phyloP scores from a whole-genome alignment of 2,329 filamentous ascomycete species.

The Penicillium nordicum region DNA sequence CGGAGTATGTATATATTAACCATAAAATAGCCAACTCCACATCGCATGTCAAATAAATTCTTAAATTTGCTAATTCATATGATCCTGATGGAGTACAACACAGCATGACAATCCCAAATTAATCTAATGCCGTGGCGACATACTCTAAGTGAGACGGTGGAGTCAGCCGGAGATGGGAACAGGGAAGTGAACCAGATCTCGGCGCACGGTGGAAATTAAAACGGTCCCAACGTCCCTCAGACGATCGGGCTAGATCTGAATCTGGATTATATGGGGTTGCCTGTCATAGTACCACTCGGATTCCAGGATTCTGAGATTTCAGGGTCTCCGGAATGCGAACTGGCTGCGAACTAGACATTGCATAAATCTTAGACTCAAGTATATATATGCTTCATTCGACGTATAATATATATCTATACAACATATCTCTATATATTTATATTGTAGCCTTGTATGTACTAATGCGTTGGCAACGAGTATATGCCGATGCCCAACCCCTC shows the following conservation, averaged over 20 bases:
- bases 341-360: conserved; percentile 3
- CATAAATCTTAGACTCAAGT: background rate
- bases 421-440: background rate
- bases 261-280: background rate
- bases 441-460: background rate
- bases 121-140: conserved; percentile 11
- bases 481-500: conserved; percentile 9
- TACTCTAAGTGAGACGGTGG: conserved; percentile 22
- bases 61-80: background rate
- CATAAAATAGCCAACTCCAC: background rate
- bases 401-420: background rate
- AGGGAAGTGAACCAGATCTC: conserved; percentile 21
- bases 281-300: background rate
- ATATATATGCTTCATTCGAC: background rate
- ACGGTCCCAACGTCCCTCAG: conserved; percentile 1
- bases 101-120: background rate
- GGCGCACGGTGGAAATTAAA: conserved; percentile 19
- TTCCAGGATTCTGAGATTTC: background rate
- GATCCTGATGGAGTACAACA: background rate
- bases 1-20: background rate
- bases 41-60: background rate
- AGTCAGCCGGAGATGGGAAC: conserved; percentile 16
- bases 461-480: conserved; percentile 1
- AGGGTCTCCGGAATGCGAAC: conserved; percentile 8
- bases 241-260: conserved; percentile 1